Evolutionary conservation across 2,329 filamentous ascomycete species (phyloP).

Genomic region (Microthyrium microscopicum): DNA sequence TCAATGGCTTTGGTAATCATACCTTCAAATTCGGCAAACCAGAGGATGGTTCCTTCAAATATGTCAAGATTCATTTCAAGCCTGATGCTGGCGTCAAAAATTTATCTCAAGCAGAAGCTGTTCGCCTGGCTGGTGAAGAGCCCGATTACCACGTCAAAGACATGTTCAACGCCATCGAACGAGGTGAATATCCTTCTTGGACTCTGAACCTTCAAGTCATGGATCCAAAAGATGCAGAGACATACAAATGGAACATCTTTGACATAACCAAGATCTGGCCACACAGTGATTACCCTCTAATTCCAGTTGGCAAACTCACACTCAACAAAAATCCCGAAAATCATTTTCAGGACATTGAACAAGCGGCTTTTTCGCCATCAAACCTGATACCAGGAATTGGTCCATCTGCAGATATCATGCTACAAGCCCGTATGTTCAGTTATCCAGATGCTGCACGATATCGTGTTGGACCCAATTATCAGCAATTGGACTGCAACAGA

Average conservation of each 20-base stretch:
- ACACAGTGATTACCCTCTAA: constrained; percentile 31
- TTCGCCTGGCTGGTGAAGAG: constrained; percentile 18
- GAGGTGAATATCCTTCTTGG: constrained; percentile 32
- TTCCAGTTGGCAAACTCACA: constrained; percentile 32
- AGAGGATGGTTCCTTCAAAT: constrained; percentile 30
- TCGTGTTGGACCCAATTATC: constrained; percentile 32
- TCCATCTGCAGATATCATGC: constrained; percentile 44
- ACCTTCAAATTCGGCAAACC: constrained; percentile 21
- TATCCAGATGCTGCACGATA: constrained; percentile 40
- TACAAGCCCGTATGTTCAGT: constrained; percentile 45
- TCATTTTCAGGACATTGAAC: constrained; percentile 55
- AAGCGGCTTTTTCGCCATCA: constrained; percentile 48
- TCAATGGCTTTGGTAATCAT: constrained; percentile 32
- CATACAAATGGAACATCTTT: constrained; percentile 33
- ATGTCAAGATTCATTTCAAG: constrained; percentile 34
- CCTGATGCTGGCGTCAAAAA: constrained; percentile 30
- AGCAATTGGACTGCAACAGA: constrained; percentile 26
- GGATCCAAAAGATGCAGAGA: constrained; percentile 33
- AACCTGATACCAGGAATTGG: constrained; percentile 48
- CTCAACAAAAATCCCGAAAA: constrained; percentile 41
- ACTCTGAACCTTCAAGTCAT: constrained; percentile 38
- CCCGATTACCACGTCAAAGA: constrained; percentile 23
- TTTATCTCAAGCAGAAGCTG: constrained; percentile 23
- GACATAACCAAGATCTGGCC: constrained; percentile 42
- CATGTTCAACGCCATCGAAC: constrained; percentile 28